Base-by-base conservation (phyloP, 768 basidiomycete genomes). In the Leccinellum albellum region DNA sequence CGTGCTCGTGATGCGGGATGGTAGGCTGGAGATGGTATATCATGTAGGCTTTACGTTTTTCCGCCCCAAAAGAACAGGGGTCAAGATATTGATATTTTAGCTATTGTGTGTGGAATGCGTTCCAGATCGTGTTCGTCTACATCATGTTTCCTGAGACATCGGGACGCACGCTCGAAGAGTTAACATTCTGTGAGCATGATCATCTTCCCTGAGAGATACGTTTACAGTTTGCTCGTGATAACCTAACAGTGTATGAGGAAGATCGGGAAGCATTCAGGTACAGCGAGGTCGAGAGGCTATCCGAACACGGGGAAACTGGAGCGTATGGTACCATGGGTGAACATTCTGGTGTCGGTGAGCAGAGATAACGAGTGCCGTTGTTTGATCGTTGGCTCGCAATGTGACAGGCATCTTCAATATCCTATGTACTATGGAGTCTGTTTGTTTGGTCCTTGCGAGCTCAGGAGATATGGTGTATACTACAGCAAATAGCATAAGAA, bases 71-170 rank as follows among this genome's bases (percentile, higher is more conserved):
- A 6, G 32, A 3, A 31, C 6, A 17, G 8, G 45, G 21, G 3
- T 35, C 53, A 14, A 60, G n/a, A 20, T 1, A 32, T 15, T 0
- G 6, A 3, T 26, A 26, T 28, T 4, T 20, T 20, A 65, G 60
- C 12, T 65, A 64, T 21, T 65, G 62, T 17, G 35, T 59, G 15
- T 64, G 63, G 63, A 44, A 33, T 17, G 64, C 54, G 0, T 65
- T 61, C 29, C 51, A 64, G 26, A 23, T 65, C 15, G 53, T 53
- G 10, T 57, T 64, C 21, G 26, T 64, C 32, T 64, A 64, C 35
- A n/a, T 57, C 13, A 59, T 61, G 57, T 53, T 65, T n/a, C 62
- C 64, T 3, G 64, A 65, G 32, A 64, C 62, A n/a, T 61, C 60
- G 1, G 60, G 60, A 6, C 59, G 55, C 1, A 64, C 62, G 4